Evolutionary conservation across 306 rosid genomes (phyloP), one percentile per base, ranked within the genome.

Genomic region (Coriaria nepalensis): DNA sequence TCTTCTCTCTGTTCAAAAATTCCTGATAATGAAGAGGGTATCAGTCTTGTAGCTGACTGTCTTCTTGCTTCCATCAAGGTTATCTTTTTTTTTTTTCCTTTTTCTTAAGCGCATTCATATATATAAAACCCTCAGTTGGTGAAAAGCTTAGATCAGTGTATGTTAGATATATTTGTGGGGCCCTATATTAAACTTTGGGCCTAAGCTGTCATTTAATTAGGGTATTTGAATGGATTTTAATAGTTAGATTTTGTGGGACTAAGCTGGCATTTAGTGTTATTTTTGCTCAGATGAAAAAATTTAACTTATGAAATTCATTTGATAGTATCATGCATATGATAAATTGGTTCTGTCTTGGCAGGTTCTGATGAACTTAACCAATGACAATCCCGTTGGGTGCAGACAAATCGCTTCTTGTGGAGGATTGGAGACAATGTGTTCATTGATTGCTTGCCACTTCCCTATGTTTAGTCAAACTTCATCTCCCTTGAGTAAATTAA

Each of bases 281-380:
- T 20, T 20, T 20, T 20, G 29, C 29, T 20, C 40, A 35, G 8
- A 49, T 6, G 49, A 5, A 42, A 49, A 41, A 8, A 37, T 40
- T 39, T 8, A 55, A 42, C 11, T 14, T 37, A 9, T 9, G 3
- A 9, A 38, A 52, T 20, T 61, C 39, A 36, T 42, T 20, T 20
- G 29, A 20, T 20, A 20, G 1, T 20, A 20, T 20, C 29, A 20
- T 20, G 29, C 29, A 1, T 20, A 20, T 20, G 29, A 20, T 20
- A 20, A 40, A 12, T 50, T 11, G 51, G 65, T 43, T 47, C 52
- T 40, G 36, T 58, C 50, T 55, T 75, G 59, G 52, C 83, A 92
- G 98, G 98, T 80, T 76, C 70, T 92, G 66, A 92, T 92, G 98
- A 85, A 85, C 73, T 72, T 92, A 70, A 87, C 98, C 11, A 85